Base-by-base conservation (phyloP, 2,329 filamentous ascomycete species). In the Chaetomiaceae sp. region DNA sequence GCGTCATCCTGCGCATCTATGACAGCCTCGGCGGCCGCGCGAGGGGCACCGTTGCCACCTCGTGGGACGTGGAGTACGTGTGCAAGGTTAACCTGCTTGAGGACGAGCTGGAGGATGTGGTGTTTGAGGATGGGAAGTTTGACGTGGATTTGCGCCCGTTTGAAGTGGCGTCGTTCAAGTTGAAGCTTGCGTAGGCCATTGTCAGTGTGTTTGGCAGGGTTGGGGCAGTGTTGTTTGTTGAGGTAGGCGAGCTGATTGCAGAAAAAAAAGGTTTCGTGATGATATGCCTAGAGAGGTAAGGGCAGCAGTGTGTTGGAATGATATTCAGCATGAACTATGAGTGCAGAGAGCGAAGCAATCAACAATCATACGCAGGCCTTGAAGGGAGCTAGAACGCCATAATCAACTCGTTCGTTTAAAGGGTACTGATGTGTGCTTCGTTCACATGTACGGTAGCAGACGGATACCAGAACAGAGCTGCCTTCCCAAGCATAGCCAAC, bases 21-120 rank as follows among this genome's bases (percentile, higher is more conserved):
- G 93, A 98, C 63, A 84, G 84, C 50, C 69, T 97, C 34, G 93
- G 93, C 37, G 93, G 93, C 0, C 84, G 80, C 59, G 82, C 81
- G 51, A 79, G 82, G 52, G 90, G 85, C 2, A 79, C 72, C 1
- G 79, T 96, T 58, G 68, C 73, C 36, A 84, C 84, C 39, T 74
- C 68, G 8, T 77, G 91, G 64, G 71, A 81, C 20, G 80, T 96
- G 22, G 84, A 83, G 70, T 82, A 79, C 57, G 88, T 86, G 26
- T 84, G 75, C 68, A 95, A 88, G 75, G 83, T 82, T 34, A 97
- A 95, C 67, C 65, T 94, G 51, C 69, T 98, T 26, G 93, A 98
- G 64, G 93, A 98, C 64, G 86, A 95, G 58, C 66, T 82, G 45
- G 83, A 88, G 54, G 79, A 82, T 60, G 58, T 88, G 48, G 64